A percentile compares a stretch with the other conserved stretches of the same genome.
Conservation (phyloP, 768 basidiomycete species). For the Lactarius akahatsu region DNA sequence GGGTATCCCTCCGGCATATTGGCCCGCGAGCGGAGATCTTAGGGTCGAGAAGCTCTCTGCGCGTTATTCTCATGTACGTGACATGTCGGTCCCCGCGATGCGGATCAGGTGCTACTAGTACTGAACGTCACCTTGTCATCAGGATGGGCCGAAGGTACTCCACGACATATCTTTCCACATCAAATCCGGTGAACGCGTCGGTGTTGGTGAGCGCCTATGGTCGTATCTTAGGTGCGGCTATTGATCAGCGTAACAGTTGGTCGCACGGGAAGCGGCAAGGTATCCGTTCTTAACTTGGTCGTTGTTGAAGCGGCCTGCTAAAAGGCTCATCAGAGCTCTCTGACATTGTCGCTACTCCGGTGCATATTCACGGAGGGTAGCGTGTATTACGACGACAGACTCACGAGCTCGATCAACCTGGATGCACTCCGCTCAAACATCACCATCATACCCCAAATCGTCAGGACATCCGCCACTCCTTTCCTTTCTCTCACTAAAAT, state of each 20-base stretch:
- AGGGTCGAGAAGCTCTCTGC: constrained; percentile 50
- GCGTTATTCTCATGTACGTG: constrained; percentile 41
- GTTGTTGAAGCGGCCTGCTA: not conserved
- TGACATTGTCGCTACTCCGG: constrained; percentile 54
- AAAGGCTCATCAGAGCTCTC: constrained; percentile 39
- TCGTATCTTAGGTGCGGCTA: not conserved
- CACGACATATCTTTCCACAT: constrained; percentile 52
- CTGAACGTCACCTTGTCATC: constrained; percentile 25
- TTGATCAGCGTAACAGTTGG: constrained; percentile 44
- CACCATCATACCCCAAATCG: constrained; percentile 60
- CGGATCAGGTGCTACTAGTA: constrained; percentile 46
- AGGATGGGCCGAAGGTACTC: constrained; percentile 55
- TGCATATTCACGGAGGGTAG: constrained; percentile 53
- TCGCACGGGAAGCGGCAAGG: constrained; percentile 58
- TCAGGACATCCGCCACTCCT: constrained; percentile 32
- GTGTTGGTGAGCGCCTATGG: constrained; percentile 43
- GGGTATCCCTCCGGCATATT: too few species aligned
- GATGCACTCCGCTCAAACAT: constrained; percentile 51
- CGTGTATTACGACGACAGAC: constrained; percentile 51
- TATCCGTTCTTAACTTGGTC: constrained; percentile 22
- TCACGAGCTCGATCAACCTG: constrained; percentile 49
- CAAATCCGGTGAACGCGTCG: constrained; percentile 56
- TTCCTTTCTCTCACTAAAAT: not conserved
- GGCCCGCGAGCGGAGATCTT: too few species aligned
- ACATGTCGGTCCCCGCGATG: constrained; percentile 33